Evolutionary conservation across 176 grass and related monocot genomes (phyloP).

Genomic region (Avena atlantica): DNA sequence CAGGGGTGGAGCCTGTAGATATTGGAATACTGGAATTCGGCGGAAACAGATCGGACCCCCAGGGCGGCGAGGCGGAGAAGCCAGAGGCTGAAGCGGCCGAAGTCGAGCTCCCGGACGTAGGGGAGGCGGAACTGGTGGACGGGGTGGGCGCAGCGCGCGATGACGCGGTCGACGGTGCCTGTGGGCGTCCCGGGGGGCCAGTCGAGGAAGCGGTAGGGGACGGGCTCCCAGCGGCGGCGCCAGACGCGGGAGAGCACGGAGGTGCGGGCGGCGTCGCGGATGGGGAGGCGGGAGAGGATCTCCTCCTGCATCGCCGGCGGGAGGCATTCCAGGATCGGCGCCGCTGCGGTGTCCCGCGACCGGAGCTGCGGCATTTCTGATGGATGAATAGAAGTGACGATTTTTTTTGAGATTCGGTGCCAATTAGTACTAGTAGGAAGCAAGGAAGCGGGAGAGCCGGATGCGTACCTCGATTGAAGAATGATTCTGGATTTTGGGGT

Average conservation of each 20-base stretch:
- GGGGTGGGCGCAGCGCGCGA: not conserved
- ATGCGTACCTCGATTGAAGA: too few species aligned
- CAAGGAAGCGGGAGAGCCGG: too few species aligned
- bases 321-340: too few species aligned
- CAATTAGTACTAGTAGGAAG: too few species aligned
- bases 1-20: not conserved
- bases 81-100: not conserved
- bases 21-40: not conserved
- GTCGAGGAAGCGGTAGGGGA: not conserved
- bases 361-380: too few species aligned
- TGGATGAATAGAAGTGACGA: too few species aligned
- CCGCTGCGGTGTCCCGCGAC: too few species aligned
- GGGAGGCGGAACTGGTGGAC: conserved; percentile 3
- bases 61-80: conserved; percentile 1
- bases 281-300: conserved; percentile 21
- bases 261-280: not conserved
- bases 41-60: not conserved
- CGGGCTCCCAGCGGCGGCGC: conserved; percentile 22
- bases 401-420: too few species aligned
- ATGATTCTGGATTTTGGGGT: too few species aligned
- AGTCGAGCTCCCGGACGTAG: not conserved
- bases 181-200: not conserved
- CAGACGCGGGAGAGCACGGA: not conserved
- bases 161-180: not conserved
- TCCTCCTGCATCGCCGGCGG: too few species aligned